Percentiles rank a stretch among this genome's conserved stretches.
phyloP scores from a whole-genome alignment of 192 early-diverging fungal genomes.

The Cetraspora pellucida region DNA sequence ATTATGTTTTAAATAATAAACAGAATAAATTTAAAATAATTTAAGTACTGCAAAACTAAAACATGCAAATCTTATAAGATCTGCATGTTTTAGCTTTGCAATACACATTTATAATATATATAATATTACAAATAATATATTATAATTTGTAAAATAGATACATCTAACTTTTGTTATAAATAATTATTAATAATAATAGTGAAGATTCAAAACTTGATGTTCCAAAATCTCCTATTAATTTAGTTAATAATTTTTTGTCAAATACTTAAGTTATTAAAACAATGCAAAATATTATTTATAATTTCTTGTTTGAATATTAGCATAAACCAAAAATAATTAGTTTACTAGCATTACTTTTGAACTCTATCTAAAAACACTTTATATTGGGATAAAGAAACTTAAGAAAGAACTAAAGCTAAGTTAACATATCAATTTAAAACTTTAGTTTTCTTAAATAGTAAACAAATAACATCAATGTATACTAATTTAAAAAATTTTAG shows the following conservation, averaged over 20 bases:
- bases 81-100: too few relatives aligned
- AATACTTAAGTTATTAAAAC: not conserved
- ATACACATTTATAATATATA: too few relatives aligned
- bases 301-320: not conserved
- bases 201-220: not conserved
- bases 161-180: not conserved
- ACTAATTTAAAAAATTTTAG: too few relatives aligned
- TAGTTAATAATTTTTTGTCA: too few relatives aligned
- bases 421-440: not conserved
- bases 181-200: not conserved
- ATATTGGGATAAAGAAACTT: too few relatives aligned
- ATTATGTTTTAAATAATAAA: not conserved
- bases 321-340: not conserved
- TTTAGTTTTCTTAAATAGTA: not conserved
- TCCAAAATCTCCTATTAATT: too few relatives aligned
- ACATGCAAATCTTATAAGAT: too few relatives aligned
- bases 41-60: too few relatives aligned
- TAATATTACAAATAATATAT: too few relatives aligned
- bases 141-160: not conserved
- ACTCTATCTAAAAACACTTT: too few relatives aligned
- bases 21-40: not conserved
- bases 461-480: not conserved
- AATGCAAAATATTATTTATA: not conserved
- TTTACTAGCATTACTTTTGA: too few relatives aligned
- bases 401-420: not conserved